phyloP scores from a whole-genome alignment of 495 filamentous ascomycete genomes.

The Penicillium cinerascens region DNA sequence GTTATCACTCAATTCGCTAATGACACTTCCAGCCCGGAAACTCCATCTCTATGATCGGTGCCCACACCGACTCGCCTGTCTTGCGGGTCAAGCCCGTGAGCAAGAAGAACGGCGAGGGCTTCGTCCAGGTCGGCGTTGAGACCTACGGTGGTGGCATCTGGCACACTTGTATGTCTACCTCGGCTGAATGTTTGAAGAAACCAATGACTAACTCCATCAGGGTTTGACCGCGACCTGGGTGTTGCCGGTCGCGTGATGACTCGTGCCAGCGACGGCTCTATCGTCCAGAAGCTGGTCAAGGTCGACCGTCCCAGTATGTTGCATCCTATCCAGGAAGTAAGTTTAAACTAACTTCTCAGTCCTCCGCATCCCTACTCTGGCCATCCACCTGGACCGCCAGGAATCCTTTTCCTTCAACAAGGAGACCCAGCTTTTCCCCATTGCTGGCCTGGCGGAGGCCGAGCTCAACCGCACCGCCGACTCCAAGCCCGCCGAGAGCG shows the following conservation, averaged over 20 bases:
- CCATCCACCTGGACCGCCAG: conserved; percentile 87
- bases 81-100: conserved; percentile 91
- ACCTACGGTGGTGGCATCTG: conserved; percentile 87
- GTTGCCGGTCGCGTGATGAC: conserved; percentile 88
- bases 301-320: conserved; percentile 75
- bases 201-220: conserved; percentile 27
- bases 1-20: not conserved
- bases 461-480: conserved; percentile 75
- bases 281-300: conserved; percentile 83
- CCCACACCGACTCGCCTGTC: conserved; percentile 92
- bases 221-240: conserved; percentile 95
- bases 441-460: conserved; percentile 79
- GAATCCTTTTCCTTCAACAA: conserved; percentile 90
- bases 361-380: conserved; percentile 84
- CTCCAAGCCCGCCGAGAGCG: conserved; percentile 31
- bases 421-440: conserved; percentile 92
- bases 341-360: conserved; percentile 40
- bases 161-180: conserved; percentile 51
- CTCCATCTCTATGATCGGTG: conserved; percentile 90
- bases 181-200: not conserved
- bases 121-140: conserved; percentile 92
- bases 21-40: conserved; percentile 64
- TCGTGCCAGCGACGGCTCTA: conserved; percentile 66
- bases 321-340: not conserved
- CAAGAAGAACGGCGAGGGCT: conserved; percentile 83